Evolutionary conservation across 805 yeast genomes (phyloP).

Genomic region (Zygosaccharomyces kombuchaensis): DNA sequence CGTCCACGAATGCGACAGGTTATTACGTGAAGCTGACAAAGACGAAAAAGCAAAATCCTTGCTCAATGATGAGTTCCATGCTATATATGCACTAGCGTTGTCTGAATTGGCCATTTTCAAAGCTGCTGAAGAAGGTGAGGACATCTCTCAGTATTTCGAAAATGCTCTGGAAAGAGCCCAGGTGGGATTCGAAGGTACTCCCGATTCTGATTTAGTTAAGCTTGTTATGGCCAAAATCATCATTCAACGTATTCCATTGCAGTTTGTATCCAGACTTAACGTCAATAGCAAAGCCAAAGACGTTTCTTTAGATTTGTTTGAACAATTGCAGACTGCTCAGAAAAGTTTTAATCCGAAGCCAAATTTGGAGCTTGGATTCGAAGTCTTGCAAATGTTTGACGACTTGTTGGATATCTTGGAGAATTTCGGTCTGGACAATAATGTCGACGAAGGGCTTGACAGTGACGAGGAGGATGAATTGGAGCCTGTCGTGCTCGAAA

Average conservation of each 20-base stretch:
- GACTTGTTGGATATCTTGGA: constrained; percentile 65
- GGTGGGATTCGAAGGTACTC: constrained; percentile 47
- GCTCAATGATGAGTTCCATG: constrained; percentile 54
- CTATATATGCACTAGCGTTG: constrained; percentile 69
- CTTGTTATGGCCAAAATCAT: constrained; percentile 54
- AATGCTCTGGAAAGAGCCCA: constrained; percentile 70
- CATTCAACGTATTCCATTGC: constrained; percentile 55
- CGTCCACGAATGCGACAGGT: constrained; percentile 86
- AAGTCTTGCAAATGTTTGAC: constrained; percentile 54
- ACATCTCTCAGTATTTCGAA: constrained; percentile 53
- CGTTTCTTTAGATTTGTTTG: constrained; percentile 34
- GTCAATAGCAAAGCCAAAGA: constrained; percentile 35
- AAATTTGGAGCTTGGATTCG: constrained; percentile 41
- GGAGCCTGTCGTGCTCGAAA: constrained; percentile 38
- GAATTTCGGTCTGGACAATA: constrained; percentile 54
- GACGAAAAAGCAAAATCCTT: constrained; percentile 20
- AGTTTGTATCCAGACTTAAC: constrained; percentile 49
- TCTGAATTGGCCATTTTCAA: constrained; percentile 59
- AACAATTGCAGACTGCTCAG: constrained; percentile 45
- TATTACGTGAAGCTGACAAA: constrained; percentile 45
- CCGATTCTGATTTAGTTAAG: constrained; percentile 43
- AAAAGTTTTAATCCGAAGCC: constrained; percentile 40
- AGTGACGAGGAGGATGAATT: constrained; percentile 46
- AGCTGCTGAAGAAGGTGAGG: constrained; percentile 36
- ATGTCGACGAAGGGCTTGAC: constrained; percentile 55